These are phyloP conservation scores for Ogataea methanolica DNA, from an alignment of 805 yeast genomes.

Conservation along the genomic window DNA sequence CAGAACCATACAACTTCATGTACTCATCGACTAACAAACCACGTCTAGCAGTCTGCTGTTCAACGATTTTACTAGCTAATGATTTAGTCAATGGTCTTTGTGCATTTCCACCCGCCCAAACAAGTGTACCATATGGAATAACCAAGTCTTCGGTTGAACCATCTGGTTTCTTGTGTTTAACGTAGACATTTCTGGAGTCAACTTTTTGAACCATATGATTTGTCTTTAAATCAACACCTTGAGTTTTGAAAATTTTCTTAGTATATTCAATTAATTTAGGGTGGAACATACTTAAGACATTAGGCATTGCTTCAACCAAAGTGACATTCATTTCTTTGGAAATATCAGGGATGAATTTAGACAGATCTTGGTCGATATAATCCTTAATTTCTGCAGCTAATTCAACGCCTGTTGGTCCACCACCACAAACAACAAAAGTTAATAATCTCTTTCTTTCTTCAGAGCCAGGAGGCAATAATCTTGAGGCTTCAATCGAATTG, in stretches of 20 bases:
- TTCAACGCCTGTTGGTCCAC: constrained; percentile 98
- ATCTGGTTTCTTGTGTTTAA: constrained; percentile 60
- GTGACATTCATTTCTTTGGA: constrained; percentile 77
- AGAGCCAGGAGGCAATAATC: constrained; percentile 59
- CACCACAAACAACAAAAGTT: constrained; percentile 89
- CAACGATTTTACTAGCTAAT: constrained; percentile 62
- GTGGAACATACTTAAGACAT: constrained; percentile 73
- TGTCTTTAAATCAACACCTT: constrained; percentile 68
- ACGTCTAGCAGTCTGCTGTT: constrained; percentile 79
- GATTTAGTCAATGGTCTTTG: constrained; percentile 70
- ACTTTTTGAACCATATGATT: constrained; percentile 87
- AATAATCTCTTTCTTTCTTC: constrained; percentile 80
- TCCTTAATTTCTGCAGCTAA: constrained; percentile 94
- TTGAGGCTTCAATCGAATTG: constrained; percentile 85
- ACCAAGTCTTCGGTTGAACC: constrained; percentile 53
- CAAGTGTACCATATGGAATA: constrained; percentile 84
- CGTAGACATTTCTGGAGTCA: constrained; percentile 61
- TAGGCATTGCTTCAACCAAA: constrained; percentile 85
- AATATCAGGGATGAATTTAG: constrained; percentile 82
- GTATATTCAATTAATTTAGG: constrained; percentile 70
- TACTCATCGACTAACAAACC: constrained; percentile 82
- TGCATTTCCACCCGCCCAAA: constrained; percentile 97
- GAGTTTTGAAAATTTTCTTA: constrained; percentile 61
- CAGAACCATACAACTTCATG: constrained; percentile 76
- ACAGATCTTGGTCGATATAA: constrained; percentile 85